A percentile compares a stretch with the other conserved stretches of the same genome.
These are phyloP conservation scores for Soucietia sequanensis DNA, from an alignment of 805 yeast species.

Conservation along the genomic window DNA sequence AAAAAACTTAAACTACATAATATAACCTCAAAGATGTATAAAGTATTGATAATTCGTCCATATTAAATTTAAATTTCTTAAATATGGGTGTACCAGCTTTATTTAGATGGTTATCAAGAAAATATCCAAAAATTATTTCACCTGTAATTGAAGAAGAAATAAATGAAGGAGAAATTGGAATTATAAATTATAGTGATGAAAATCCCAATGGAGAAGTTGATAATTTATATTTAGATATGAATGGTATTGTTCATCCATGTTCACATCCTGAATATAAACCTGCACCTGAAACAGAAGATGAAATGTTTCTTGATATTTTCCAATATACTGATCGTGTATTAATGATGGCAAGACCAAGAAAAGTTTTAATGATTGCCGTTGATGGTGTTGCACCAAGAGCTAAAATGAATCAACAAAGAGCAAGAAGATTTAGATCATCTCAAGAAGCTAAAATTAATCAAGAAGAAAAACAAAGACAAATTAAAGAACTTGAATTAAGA, in stretches of 20 bases:
- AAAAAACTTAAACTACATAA: too few species aligned
- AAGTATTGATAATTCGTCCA: too few species aligned
- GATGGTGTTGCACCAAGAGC: constrained; percentile 99
- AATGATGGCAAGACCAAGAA: constrained; percentile 92
- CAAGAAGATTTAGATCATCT: constrained; percentile 90
- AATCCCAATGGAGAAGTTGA: constrained; percentile 97
- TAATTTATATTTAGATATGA: constrained; percentile 93
- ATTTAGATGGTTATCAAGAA: constrained; percentile 91
- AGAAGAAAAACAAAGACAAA: constrained; percentile 62
- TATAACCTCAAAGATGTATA: too few species aligned
- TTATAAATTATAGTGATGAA: constrained; percentile 65
- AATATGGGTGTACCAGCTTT: constrained; percentile 96
- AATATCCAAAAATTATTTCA: constrained; percentile 91
- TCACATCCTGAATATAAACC: constrained; percentile 97
- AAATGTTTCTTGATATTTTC: constrained; percentile 92
- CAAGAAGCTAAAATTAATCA: constrained; percentile 81
- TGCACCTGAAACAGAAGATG: constrained; percentile 94
- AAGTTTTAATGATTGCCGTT: constrained; percentile 89
- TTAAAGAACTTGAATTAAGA: constrained; percentile 56
- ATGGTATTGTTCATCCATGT: constrained; percentile 99
- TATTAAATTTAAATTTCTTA: too few species aligned
- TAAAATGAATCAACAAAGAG: constrained; percentile 95
- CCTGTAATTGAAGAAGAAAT: constrained; percentile 83
- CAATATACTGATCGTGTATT: constrained; percentile 89
- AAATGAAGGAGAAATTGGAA: constrained; percentile 61